Conservation (phyloP, 2,329 filamentous ascomycete species). For the Phyllosticta paracitricarpa region DNA sequence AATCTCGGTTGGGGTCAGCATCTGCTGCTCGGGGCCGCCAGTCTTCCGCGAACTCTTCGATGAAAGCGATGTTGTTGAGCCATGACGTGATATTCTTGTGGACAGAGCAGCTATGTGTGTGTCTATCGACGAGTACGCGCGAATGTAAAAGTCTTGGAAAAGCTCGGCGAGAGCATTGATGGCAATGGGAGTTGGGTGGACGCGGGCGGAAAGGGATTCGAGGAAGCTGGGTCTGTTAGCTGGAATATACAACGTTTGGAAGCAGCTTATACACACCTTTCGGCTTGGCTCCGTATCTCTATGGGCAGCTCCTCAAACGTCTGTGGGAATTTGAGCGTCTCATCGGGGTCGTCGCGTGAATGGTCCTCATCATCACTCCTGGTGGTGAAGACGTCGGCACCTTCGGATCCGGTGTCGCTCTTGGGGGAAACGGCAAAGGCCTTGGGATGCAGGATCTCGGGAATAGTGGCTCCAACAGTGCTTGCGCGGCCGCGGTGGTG, state of each 20-base stretch:
- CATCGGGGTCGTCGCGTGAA: slow-evolving; percentile 15
- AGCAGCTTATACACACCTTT: slow-evolving; percentile 50
- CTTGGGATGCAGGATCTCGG: slow-evolving; percentile 35
- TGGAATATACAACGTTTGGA: background rate
- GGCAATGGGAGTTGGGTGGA: slow-evolving; percentile 72
- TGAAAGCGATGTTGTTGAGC: slow-evolving; percentile 41
- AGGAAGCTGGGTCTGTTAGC: slow-evolving; percentile 57
- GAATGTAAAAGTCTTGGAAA: slow-evolving; percentile 89
- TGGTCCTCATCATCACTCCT: slow-evolving; percentile 22
- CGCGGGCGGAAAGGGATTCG: slow-evolving; percentile 77
- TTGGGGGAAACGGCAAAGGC: slow-evolving; percentile 27
- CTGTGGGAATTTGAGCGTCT: slow-evolving; percentile 39
- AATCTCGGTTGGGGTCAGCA: slow-evolving; percentile 83
- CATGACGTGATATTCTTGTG: slow-evolving; percentile 61
- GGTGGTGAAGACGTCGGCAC: slow-evolving; percentile 32
- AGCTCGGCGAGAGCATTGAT: slow-evolving; percentile 74
- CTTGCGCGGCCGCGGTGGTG: slow-evolving; percentile 34
- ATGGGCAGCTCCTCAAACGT: slow-evolving; percentile 86
- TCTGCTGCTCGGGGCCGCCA: slow-evolving; percentile 56
- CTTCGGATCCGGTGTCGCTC: slow-evolving; percentile 20
- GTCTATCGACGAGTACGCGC: slow-evolving; percentile 69
- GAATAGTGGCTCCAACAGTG: slow-evolving; percentile 33
- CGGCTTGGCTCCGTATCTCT: slow-evolving; percentile 80
- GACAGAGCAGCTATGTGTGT: slow-evolving; percentile 79
- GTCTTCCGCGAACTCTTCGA: slow-evolving; percentile 33